phyloP scores from a whole-genome alignment of 2,329 filamentous ascomycete species.

The Tolypocladium tropicale region DNA sequence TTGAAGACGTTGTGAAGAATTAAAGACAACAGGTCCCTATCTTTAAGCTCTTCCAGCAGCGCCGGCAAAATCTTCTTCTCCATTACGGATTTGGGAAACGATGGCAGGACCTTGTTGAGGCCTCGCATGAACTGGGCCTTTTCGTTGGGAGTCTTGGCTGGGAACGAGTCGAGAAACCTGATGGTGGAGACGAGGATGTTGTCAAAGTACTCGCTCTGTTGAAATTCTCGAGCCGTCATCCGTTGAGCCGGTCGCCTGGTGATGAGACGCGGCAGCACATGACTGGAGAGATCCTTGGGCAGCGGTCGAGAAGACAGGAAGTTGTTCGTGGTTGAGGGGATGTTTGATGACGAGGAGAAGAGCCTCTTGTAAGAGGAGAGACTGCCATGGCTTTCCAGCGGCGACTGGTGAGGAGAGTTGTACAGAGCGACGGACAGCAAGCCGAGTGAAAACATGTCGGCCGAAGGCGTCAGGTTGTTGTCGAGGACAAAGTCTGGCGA shows the following conservation, averaged over 20 bases:
- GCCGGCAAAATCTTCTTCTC: slow-evolving; percentile 91
- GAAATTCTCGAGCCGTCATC: slow-evolving; percentile 81
- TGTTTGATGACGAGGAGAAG: slow-evolving; percentile 66
- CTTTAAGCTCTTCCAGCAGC: slow-evolving; percentile 86
- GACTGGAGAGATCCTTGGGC: slow-evolving; percentile 64
- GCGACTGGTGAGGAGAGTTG: slow-evolving; percentile 86
- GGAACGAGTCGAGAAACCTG: slow-evolving; percentile 82
- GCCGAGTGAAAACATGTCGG: slow-evolving; percentile 91
- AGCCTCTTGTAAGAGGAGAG: slow-evolving; percentile 75
- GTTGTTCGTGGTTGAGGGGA: slow-evolving; percentile 72
- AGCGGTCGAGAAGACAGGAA: slow-evolving; percentile 73
- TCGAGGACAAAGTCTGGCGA: slow-evolving; percentile 94
- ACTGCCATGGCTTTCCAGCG: slow-evolving; percentile 72
- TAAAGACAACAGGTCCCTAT: slow-evolving; percentile 72
- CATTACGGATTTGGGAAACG: slow-evolving; percentile 87
- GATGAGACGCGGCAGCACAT: slow-evolving; percentile 76
- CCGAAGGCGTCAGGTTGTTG: slow-evolving; percentile 70
- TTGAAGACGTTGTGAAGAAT: slow-evolving; percentile 90
- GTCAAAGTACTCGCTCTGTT: slow-evolving; percentile 92
- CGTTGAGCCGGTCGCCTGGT: slow-evolving; percentile 80
- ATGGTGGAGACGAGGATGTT: slow-evolving; percentile 95
- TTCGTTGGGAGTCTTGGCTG: slow-evolving; percentile 83
- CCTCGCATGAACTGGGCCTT: slow-evolving; percentile 89
- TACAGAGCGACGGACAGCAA: slow-evolving; percentile 83
- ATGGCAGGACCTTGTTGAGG: slow-evolving; percentile 73